Percentiles rank a stretch among this genome's conserved stretches.
Conservation (phyloP, 441 rosid genomes). For the Adansonia madagascariensis region DNA sequence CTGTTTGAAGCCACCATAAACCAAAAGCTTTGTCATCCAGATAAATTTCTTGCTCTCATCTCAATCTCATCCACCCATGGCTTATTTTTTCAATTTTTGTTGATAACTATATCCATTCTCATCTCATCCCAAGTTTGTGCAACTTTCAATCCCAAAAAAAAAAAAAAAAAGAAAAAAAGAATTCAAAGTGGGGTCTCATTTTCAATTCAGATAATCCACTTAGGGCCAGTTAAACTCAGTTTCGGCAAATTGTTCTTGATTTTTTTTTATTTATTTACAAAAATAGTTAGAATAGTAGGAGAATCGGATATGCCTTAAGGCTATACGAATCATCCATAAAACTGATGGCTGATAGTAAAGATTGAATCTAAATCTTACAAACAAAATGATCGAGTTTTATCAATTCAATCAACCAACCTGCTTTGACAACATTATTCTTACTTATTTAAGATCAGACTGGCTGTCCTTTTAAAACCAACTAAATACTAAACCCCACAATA, state of each 20-base stretch:
- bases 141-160: background rate
- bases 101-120: background rate
- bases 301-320: too few species aligned
- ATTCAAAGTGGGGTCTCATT: constrained; percentile 9
- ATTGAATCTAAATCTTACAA: background rate
- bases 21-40: constrained; percentile 18
- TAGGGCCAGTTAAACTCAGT: constrained; percentile 17
- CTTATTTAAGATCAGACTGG: background rate
- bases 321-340: too few species aligned
- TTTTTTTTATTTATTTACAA: background rate
- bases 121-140: background rate
- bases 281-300: background rate
- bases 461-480: constrained; percentile 5
- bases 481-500: constrained; percentile 35
- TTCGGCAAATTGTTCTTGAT: background rate
- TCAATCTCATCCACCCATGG: background rate
- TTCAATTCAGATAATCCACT: constrained; percentile 25
- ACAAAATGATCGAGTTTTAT: background rate
- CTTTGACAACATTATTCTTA: background rate
- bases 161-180: background rate
- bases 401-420: too few species aligned
- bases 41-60: constrained; percentile 1
- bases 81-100: background rate
- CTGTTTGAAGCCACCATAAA: background rate
- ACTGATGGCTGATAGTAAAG: too few species aligned